These are phyloP conservation scores for Aspergillus japonicus DNA, from an alignment of 2,329 filamentous ascomycete species.

Conservation along the genomic window DNA sequence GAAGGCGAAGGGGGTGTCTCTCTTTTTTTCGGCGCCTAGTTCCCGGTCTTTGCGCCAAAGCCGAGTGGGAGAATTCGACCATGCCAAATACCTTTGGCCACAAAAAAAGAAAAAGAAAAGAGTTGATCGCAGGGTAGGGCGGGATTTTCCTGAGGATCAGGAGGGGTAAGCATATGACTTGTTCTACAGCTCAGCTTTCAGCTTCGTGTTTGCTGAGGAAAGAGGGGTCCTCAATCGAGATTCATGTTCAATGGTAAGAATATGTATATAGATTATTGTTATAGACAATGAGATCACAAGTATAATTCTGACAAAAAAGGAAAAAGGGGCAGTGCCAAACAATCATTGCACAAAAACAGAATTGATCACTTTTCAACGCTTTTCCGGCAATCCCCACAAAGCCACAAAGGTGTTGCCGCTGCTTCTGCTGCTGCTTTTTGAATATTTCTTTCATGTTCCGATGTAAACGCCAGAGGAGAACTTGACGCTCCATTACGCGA, in stretches of 20 bases:
- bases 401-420: neutral
- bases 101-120: neutral
- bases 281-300: neutral
- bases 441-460: neutral
- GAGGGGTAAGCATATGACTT: neutral
- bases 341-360: neutral
- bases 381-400: neutral
- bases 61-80: too few relatives aligned
- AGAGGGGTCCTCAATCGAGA: neutral
- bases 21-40: neutral
- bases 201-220: neutral
- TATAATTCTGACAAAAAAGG: neutral
- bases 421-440: neutral
- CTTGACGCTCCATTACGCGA: neutral
- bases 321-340: neutral
- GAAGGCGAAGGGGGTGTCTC: too few relatives aligned
- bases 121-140: neutral
- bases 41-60: neutral
- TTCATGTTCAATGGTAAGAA: neutral
- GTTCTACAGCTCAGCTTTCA: neutral
- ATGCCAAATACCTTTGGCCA: neutral
- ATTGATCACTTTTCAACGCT: neutral
- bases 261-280: neutral
- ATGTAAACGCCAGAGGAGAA: neutral
- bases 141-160: neutral